These are phyloP conservation scores for Fragaria iinumae DNA, from an alignment of 306 rosid species.

Conservation along the genomic window DNA sequence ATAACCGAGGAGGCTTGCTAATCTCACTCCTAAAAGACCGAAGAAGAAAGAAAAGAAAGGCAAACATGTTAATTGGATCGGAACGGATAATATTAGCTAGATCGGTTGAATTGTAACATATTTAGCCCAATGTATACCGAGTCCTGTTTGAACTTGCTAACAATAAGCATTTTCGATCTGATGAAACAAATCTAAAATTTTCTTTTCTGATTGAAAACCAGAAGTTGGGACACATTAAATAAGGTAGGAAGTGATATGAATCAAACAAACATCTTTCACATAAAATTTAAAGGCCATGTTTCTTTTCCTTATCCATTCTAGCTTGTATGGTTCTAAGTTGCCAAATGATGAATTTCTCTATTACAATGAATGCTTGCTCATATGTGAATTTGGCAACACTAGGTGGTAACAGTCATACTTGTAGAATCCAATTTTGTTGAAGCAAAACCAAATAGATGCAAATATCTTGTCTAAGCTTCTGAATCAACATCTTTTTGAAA, in stretches of 20 bases:
- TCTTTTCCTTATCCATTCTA: not conserved
- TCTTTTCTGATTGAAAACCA: not conserved
- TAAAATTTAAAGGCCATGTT: not conserved
- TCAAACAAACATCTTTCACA: not conserved
- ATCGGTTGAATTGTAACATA: not conserved
- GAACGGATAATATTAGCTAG: not conserved
- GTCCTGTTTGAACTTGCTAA: not conserved
- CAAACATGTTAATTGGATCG: not conserved
- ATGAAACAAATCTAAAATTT: not conserved
- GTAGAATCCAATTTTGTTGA: not conserved
- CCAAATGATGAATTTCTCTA: not conserved
- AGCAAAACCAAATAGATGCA: conserved; percentile 8
- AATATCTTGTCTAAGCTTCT: conserved; percentile 2
- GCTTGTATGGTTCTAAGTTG: not conserved
- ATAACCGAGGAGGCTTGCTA: too few species aligned
- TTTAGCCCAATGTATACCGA: not conserved
- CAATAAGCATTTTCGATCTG: not conserved
- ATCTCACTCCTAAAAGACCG: too few species aligned
- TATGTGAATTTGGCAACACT: not conserved
- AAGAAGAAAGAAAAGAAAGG: too few species aligned
- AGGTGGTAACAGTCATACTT: not conserved
- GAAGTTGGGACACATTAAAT: not conserved
- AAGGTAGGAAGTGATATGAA: not conserved
- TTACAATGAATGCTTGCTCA: not conserved
- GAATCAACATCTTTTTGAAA: not conserved